Evolutionary conservation across 179 eudicot species (phyloP), one percentile per base, ranked within the genome.

Genomic region (Nepenthes alata): DNA sequence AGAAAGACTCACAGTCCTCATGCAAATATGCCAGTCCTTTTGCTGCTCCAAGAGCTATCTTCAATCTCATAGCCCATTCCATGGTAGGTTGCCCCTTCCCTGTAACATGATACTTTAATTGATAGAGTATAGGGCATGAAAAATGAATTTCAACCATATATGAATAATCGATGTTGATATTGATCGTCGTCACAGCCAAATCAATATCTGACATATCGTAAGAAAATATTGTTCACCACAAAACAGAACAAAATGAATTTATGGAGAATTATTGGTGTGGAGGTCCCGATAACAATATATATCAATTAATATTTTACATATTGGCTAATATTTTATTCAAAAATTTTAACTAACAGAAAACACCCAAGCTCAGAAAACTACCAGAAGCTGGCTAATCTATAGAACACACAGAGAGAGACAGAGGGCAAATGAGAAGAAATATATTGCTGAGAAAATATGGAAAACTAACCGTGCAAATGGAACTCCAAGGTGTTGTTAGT

Each of bases 401-500:
- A 47, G 1, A 47, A 41, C 16, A 50, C 53, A 50, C 53, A 50
- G 11, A 6, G 9, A 50, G 6, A 52, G 55, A n/a, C 6, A 52
- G 55, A 52, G 6, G 16, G 7, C 14, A 52, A 52, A 1, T 0
- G 2, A 5, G 16, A n/a, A 2, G 7, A n/a, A 52, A 4, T 13
- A 5, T 11, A 1, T 13, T 52, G 5, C 8, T 7, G 55, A 5
- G 64, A 57, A 14, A 39, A 57, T 45, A 47, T 61, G 5, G 45
- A 13, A 52, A 52, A 74, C 81, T 77, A 68, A 91, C 98, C 98
- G 67, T 91, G 96, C 67, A 91, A 81, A 71, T 91, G 95, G 57
- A 86, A 91, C 72, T 91, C 95, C 88, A 91, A 62, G 64, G 95
- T 91, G 67, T 79, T 79, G 70, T 91, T 91, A 6, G 84, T 81